A percentile compares a stretch with the other conserved stretches of the same genome.
Conservation (phyloP, 75 land plant genomes). For the Chamaecyparis obtusa region DNA sequence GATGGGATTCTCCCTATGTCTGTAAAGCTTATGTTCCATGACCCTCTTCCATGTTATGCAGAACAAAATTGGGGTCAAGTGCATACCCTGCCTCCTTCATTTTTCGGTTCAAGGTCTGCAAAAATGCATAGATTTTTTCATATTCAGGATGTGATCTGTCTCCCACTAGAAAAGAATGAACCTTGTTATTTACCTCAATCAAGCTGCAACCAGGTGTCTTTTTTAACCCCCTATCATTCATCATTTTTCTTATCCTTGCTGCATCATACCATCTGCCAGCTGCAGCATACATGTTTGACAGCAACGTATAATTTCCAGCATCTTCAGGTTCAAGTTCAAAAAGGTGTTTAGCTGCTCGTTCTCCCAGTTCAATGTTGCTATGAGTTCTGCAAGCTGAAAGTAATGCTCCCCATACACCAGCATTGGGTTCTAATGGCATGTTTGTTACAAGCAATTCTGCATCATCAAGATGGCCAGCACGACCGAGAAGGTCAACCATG, state of each 20-base stretch:
- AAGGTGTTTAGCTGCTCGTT: constrained; percentile 5
- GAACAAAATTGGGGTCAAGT: not conserved
- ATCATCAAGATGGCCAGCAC: constrained; percentile 22
- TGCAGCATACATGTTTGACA: constrained; percentile 25
- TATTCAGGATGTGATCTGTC: constrained; percentile 8
- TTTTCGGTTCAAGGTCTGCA: not conserved
- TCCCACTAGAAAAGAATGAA: constrained; percentile 7
- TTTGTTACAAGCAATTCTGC: constrained; percentile 5
- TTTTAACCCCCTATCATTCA: not conserved
- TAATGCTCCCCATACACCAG: constrained; percentile 12
- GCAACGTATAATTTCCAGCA: constrained; percentile 8
- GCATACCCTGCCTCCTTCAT: constrained; percentile 8
- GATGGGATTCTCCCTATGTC: not conserved
- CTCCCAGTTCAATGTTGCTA: constrained; percentile 16
- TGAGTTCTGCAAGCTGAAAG: constrained; percentile 16
- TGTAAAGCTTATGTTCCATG: not conserved
- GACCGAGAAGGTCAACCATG: constrained; percentile 28
- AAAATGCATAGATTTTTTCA: constrained; percentile 7
- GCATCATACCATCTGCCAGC: constrained; percentile 7
- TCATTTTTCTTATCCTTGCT: not conserved
- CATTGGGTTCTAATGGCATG: constrained; percentile 7
- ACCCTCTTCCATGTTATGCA: constrained; percentile 12
- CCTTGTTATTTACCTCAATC: constrained; percentile 15
- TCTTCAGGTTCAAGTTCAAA: constrained; percentile 8
- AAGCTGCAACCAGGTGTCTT: constrained; percentile 1